Evolutionary conservation across 2,329 filamentous ascomycete species (phyloP).

Genomic region (Cryoendolithus antarcticus): DNA sequence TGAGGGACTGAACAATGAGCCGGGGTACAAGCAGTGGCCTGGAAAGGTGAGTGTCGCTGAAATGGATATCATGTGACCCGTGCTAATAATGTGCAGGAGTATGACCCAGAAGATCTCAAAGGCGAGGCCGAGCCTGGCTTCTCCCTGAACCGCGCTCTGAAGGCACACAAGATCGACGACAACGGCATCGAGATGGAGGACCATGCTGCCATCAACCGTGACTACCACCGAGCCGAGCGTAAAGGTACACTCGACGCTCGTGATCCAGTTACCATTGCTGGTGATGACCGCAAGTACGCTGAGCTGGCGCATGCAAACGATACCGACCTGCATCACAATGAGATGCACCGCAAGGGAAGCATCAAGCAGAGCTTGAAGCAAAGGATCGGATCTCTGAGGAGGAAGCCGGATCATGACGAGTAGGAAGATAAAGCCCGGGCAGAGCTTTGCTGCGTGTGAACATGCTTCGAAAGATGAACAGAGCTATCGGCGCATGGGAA

Average conservation of each 20-base stretch:
- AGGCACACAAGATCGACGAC: constrained; percentile 40
- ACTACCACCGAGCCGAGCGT: constrained; percentile 22
- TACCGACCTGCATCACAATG: constrained; percentile 11
- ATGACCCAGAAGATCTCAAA: constrained; percentile 66
- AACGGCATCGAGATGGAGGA: constrained; percentile 33
- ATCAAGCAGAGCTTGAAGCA: constrained; percentile 31
- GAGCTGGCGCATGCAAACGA: constrained; percentile 21
- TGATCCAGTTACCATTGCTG: constrained; percentile 22
- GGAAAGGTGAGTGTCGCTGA: constrained; percentile 48
- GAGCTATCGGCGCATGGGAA: no score
- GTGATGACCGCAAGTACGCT: constrained; percentile 20
- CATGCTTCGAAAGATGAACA: no score
- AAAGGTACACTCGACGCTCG: constrained; percentile 16
- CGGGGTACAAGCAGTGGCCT: constrained; percentile 66
- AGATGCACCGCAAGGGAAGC: constrained; percentile 22
- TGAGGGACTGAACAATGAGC: constrained; percentile 53
- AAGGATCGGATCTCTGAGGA: constrained; percentile 34
- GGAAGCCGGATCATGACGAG: constrained; percentile 16
- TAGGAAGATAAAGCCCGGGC: not conserved
- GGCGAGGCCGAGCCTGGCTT: constrained; percentile 71
- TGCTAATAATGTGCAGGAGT: constrained; percentile 30
- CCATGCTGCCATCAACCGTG: constrained; percentile 25
- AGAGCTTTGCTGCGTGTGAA: not conserved
- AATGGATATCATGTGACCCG: not conserved
- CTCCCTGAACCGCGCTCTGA: constrained; percentile 55